Evolutionary conservation across 1,284 basidiomycete species (phyloP), one percentile per base, ranked within the genome.

Genomic region (Flammula alnicola): DNA sequence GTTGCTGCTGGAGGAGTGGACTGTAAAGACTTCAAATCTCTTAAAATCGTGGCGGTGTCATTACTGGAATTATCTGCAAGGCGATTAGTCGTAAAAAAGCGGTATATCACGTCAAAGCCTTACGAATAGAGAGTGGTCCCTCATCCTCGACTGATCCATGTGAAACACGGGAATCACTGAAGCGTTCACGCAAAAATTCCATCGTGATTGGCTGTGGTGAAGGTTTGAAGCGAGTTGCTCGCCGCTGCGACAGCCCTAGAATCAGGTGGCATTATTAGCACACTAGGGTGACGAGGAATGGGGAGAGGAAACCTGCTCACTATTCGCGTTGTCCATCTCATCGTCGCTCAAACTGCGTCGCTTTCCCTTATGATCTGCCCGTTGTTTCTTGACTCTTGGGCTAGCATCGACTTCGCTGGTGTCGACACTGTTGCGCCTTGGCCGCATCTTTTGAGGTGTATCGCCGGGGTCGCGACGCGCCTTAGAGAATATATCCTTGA

Each of bases 321-420:
- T 74, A 31, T 74, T 66, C 31, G 66, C 60, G 52, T 74, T 77
- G 36, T 85, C 84, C 9, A 70, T 63, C 59, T 88, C 87, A 57
- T 88, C 86, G 52, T 89, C 87, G 57, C 84, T 87, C 56, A 84
- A 53, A 60, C 82, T 86, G 56, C 71, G 76, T 47, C 78, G 71
- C 56, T 83, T 80, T 7, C 74, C 76, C 64, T 75, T 81, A 56
- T 69, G 69, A 51, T 67, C 71, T n/a, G 66, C 66, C 45, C 75
- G 69, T 48, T 77, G 73, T 42, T 64, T 67, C 31, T 71, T 61
- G 29, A 77, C 65, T 52, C 70, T 68, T 3, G 83, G 81, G 38
- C 73, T 82, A 11, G 74, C 70, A 47, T 87, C 84, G 29, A 80
- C 77, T 47, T 84, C 82, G 56, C 83, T 84, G 7, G 67, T 63